Evolutionary conservation across 176 grass and related monocot species (phyloP).

Genomic region (Triticum aestivum): IWGSC_CS_RefSeq_v2.1 NC_057794.1:493671045-493671544

Average conservation of each 20-base stretch:
- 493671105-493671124: neutral
- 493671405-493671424: neutral
- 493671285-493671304: neutral
- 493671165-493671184: neutral
- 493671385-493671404: neutral
- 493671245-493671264: neutral
- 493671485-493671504: neutral
- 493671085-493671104: too few relatives aligned
- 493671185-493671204: neutral
- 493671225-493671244: neutral
- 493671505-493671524: neutral
- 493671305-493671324: neutral
- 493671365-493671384: neutral
- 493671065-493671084: neutral
- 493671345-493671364: neutral
- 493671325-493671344: neutral
- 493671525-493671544: constrained; percentile 10
- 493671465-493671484: neutral
- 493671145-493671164: neutral
- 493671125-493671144: neutral
- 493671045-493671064: neutral
- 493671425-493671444: neutral
- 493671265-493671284: neutral
- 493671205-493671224: neutral
- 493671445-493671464: neutral